phyloP scores from a whole-genome alignment of 306 rosid genomes.

The Luffa aegyptiaca region DNA sequence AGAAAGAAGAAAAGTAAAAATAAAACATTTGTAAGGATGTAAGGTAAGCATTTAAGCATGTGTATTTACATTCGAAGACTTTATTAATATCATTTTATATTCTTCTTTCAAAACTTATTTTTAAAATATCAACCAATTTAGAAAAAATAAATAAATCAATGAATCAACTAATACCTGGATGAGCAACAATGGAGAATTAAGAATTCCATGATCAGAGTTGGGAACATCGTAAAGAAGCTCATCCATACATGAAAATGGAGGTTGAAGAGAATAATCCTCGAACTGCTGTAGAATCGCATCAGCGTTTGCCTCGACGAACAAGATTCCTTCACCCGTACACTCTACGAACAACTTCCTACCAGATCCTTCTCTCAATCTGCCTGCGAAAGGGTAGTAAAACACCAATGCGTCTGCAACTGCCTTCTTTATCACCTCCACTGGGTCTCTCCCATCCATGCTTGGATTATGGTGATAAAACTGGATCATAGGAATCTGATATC shows the following conservation, averaged over 20 bases:
- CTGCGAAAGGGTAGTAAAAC: not conserved
- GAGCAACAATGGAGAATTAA: constrained; percentile 8
- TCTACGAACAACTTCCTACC: constrained; percentile 5
- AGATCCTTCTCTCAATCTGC: not conserved
- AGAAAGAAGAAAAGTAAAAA: too few species aligned
- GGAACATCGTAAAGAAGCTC: constrained; percentile 10
- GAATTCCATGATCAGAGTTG: not conserved
- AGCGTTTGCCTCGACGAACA: constrained; percentile 13
- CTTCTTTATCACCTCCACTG: not conserved
- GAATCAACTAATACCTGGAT: constrained; percentile 8
- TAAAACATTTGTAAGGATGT: too few species aligned
- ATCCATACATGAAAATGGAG: constrained; percentile 11
- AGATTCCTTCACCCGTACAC: constrained; percentile 17
- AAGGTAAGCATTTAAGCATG: too few species aligned
- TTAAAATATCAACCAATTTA: too few species aligned
- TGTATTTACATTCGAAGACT: too few species aligned
- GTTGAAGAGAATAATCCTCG: not conserved
- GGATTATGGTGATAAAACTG: not conserved
- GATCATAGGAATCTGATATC: not conserved
- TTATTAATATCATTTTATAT: too few species aligned
- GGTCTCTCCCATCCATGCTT: not conserved
- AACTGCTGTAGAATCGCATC: constrained; percentile 2
- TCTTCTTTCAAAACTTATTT: too few species aligned
- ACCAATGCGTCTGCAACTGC: not conserved
- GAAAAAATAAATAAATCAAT: too few species aligned